Base-by-base conservation (phyloP, 768 basidiomycete species). In the Xerocomus potaroensis region DNA sequence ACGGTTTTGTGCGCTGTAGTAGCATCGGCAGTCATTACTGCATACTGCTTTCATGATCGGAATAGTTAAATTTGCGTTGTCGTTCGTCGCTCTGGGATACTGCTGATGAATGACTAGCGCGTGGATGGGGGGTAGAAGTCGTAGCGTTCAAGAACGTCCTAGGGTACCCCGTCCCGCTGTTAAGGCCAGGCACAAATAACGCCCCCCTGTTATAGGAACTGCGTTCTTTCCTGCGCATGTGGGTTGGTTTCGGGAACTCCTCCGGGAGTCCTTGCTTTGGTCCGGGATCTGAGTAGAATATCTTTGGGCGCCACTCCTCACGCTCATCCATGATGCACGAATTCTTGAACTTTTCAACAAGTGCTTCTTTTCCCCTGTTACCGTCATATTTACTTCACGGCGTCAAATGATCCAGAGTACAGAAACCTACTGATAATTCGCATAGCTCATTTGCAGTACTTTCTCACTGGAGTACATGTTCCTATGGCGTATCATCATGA, bases 401-500 rank as follows among this genome's bases (percentile, higher is more conserved):
- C 22, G 45, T 57, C 49, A 18, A 35, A 18, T 12, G 47, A 38
- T 18, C 37, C 12, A 15, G 23, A n/a, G 11, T 26, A 22, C 37
- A 37, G 42, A 26, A n/a, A 75, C 87, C 43, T 51, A 91, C 90
- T 93, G 91, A 59, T 89, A 91, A 55, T 90, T 92, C 3, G 91
- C 92, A 61, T 92, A 94, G 55, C 85, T 87, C 84, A 92, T 90
- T 58, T 92, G 86, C 43, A 92, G 67, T 8, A 91, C 83, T 60
- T 94, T 94, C 66, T 93, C 88, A 50, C 88, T 91, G 8, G 87
- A 87, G 62, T 89, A 92, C 82, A 90, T 83, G 61, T 94, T 92
- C 89, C 88, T 91, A 62, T 14, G 19, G 16, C 42, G 50, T 19
- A 43, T 26, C 44, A 35, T 56, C 31, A 48, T 35, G 10, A 8